Evolutionary conservation across 2,329 filamentous ascomycete species (phyloP).

Genomic region (Colletotrichum somersetense): DNA sequence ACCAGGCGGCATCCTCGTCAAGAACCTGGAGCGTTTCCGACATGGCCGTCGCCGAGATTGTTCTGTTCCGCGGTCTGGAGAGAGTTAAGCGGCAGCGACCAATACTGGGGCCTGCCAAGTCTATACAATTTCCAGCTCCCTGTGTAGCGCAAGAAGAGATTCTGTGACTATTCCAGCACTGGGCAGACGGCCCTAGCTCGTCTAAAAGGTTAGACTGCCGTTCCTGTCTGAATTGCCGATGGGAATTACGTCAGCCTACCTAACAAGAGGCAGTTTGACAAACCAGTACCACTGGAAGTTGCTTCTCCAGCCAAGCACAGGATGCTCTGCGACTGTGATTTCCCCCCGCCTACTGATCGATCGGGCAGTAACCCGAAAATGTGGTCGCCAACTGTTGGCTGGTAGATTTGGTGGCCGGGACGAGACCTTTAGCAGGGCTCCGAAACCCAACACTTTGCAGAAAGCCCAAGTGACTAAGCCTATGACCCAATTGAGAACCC

Average conservation of each 20-base stretch:
- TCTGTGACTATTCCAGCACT: slow-evolving; percentile 29
- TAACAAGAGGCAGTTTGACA: slow-evolving; percentile 9
- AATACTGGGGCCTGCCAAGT: slow-evolving; percentile 1
- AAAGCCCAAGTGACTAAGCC: slow-evolving; percentile 17
- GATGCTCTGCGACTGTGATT: neutral
- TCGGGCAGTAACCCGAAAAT: neutral
- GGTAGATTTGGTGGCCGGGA: slow-evolving; percentile 15
- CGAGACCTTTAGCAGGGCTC: slow-evolving; percentile 21
- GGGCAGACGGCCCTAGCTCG: slow-evolving; percentile 33
- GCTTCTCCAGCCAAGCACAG: slow-evolving; percentile 7
- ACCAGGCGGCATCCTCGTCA: slow-evolving; percentile 45
- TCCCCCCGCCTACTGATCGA: neutral
- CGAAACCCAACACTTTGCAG: slow-evolving; percentile 8
- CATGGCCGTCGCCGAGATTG: slow-evolving; percentile 42
- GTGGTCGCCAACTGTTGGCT: neutral
- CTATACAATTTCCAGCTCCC: slow-evolving; percentile 18
- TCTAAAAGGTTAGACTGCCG: slow-evolving; percentile 19
- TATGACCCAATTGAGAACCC: slow-evolving; percentile 8
- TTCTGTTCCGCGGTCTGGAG: slow-evolving; percentile 13
- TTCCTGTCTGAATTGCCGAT: slow-evolving; percentile 23
- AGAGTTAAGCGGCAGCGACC: slow-evolving; percentile 1
- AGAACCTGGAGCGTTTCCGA: slow-evolving; percentile 45
- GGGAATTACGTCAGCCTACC: slow-evolving; percentile 13
- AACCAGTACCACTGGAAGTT: neutral
- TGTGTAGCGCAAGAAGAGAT: slow-evolving; percentile 29